Evolutionary conservation across 75 land plant species (phyloP).

Genomic region (Picea sitchensis): DNA sequence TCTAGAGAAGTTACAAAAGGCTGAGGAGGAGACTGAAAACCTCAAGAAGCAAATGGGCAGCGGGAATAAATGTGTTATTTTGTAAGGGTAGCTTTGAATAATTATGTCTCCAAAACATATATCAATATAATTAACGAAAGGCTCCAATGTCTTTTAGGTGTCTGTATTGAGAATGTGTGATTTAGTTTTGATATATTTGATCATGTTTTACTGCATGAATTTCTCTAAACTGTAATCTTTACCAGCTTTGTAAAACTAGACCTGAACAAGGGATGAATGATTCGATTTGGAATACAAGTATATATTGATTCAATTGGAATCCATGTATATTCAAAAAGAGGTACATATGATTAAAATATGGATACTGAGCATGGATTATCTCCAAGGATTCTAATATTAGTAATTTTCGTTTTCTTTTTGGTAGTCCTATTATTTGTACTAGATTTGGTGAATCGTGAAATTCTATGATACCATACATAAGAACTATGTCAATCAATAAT

Average conservation of each 20-base stretch:
- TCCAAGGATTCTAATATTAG: too few species aligned
- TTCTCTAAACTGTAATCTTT: neutral
- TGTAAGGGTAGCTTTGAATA: neutral
- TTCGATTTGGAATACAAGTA: neutral
- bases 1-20: slow-evolving; percentile 17
- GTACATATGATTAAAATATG: too few species aligned
- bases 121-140: neutral
- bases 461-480: too few species aligned
- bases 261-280: too few species aligned
- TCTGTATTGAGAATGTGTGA: neutral
- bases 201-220: neutral
- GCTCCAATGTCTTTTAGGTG: neutral
- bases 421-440: too few species aligned
- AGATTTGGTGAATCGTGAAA: too few species aligned
- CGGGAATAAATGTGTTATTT: neutral
- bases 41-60: slow-evolving; percentile 17
- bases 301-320: neutral
- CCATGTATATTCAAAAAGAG: neutral
- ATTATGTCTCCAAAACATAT: neutral
- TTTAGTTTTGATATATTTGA: neutral
- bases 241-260: too few species aligned
- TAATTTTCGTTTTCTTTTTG: too few species aligned
- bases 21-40: slow-evolving; percentile 26
- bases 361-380: too few species aligned
- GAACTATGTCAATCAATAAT: too few species aligned